phyloP scores from a whole-genome alignment of 805 yeast species.

The Candida dendrica region DNA sequence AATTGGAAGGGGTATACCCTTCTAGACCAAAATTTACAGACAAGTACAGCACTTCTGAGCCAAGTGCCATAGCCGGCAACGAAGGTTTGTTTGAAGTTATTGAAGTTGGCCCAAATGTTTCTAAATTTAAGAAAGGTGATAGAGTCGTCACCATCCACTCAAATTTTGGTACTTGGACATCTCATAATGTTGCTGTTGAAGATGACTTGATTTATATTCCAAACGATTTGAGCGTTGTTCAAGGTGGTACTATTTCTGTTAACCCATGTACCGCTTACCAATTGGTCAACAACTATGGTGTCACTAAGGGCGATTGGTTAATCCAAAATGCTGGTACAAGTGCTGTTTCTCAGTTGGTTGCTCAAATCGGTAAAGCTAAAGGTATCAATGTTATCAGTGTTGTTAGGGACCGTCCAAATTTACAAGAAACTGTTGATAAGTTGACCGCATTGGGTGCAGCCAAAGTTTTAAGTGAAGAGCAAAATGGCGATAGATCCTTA shows the following conservation, averaged over 20 bases:
- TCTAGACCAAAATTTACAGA: slow-evolving; percentile 52
- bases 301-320: slow-evolving; percentile 63
- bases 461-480: slow-evolving; percentile 79
- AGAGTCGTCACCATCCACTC: slow-evolving; percentile 79
- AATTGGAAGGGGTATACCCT: slow-evolving; percentile 80
- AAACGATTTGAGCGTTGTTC: slow-evolving; percentile 40
- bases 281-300: slow-evolving; percentile 63
- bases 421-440: slow-evolving; percentile 52
- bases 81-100: slow-evolving; percentile 88
- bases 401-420: slow-evolving; percentile 76
- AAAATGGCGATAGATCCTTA: slow-evolving; percentile 64
- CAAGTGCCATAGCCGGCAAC: slow-evolving; percentile 85
- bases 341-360: slow-evolving; percentile 87
- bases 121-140: slow-evolving; percentile 56
- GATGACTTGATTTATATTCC: slow-evolving; percentile 48
- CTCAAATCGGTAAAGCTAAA: slow-evolving; percentile 73
- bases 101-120: slow-evolving; percentile 53
- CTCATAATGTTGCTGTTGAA: slow-evolving; percentile 54
- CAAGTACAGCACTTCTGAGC: slow-evolving; percentile 51
- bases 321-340: slow-evolving; percentile 96
- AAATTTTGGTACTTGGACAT: slow-evolving; percentile 91
- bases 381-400: slow-evolving; percentile 83
- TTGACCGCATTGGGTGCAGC: slow-evolving; percentile 73
- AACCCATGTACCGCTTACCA: slow-evolving; percentile 92
- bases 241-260: slow-evolving; percentile 86